phyloP scores from a whole-genome alignment of 2,329 filamentous ascomycete genomes.

The Curvularia sp. region DNA sequence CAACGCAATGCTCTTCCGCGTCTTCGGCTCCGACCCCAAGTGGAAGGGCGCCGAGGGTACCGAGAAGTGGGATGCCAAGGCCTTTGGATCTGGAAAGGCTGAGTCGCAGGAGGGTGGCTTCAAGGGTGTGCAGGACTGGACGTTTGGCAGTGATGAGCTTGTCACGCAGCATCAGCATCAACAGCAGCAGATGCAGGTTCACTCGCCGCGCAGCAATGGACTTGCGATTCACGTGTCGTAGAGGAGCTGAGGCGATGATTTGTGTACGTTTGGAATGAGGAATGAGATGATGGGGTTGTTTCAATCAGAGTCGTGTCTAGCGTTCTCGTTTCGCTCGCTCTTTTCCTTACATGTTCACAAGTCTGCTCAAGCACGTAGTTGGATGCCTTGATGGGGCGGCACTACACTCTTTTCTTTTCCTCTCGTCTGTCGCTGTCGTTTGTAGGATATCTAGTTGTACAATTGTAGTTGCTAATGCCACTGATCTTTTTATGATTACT shows the following conservation, averaged over 20 bases:
- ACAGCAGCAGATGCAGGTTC: not conserved
- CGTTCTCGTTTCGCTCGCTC: not conserved
- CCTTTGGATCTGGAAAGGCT: slow-evolving; percentile 56
- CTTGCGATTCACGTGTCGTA: not conserved
- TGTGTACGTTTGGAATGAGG: not conserved
- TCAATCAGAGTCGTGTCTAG: not conserved
- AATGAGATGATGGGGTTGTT: not conserved
- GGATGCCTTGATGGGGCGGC: not conserved
- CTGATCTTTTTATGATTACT: too few relatives aligned
- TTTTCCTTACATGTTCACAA: not conserved
- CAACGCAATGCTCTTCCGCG: slow-evolving; percentile 54
- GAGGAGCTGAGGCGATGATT: not conserved
- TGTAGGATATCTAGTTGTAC: not conserved
- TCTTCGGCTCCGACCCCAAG: slow-evolving; percentile 45
- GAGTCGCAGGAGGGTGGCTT: slow-evolving; percentile 51
- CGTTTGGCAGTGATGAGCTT: slow-evolving; percentile 33
- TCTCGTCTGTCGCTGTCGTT: not conserved
- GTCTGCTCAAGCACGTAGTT: not conserved
- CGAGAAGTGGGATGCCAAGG: slow-evolving; percentile 58
- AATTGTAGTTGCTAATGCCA: not conserved
- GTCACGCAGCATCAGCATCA: not conserved
- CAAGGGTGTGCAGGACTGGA: slow-evolving; percentile 42
- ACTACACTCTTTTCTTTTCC: not conserved
- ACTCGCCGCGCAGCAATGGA: not conserved
- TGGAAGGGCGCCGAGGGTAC: slow-evolving; percentile 55